These are phyloP conservation scores for Ceratocystis eucalypticola DNA, from an alignment of 2,329 filamentous ascomycete genomes.

Conservation along the genomic window DNA sequence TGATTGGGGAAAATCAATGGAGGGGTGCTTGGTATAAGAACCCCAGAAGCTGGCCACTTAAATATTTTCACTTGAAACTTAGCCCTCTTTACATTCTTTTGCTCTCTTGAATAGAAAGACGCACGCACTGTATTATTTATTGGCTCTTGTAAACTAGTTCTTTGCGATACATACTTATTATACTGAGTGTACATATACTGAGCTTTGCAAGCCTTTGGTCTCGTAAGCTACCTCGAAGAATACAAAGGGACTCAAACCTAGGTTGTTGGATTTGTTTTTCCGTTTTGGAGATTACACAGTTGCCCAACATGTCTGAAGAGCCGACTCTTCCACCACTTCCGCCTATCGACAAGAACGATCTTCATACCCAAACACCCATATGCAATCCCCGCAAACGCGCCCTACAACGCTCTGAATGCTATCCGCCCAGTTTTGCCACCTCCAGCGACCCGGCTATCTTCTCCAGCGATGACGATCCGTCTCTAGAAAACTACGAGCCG, in stretches of 20 bases:
- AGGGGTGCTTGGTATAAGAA: constrained; percentile 1
- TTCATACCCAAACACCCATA: constrained; percentile 20
- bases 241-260: not conserved
- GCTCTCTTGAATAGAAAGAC: not conserved
- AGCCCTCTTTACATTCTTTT: not conserved
- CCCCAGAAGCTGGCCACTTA: not conserved
- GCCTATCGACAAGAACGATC: constrained; percentile 23
- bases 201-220: not conserved
- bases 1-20: constrained; percentile 2
- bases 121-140: not conserved
- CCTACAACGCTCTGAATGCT: constrained; percentile 23
- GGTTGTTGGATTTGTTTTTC: not conserved
- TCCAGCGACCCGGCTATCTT: constrained; percentile 61
- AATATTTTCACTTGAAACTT: not conserved
- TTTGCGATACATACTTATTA: constrained; percentile 3
- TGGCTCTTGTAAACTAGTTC: not conserved
- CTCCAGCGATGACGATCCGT: constrained; percentile 58
- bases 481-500: constrained; percentile 45
- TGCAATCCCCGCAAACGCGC: constrained; percentile 31
- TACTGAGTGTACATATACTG: not conserved
- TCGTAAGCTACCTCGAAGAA: no score
- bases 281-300: not conserved
- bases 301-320: constrained; percentile 30
- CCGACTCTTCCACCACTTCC: constrained; percentile 31
- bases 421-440: constrained; percentile 34